Base-by-base conservation (phyloP, 192 early-diverging fungal genomes). In the Podila verticillata region DNA sequence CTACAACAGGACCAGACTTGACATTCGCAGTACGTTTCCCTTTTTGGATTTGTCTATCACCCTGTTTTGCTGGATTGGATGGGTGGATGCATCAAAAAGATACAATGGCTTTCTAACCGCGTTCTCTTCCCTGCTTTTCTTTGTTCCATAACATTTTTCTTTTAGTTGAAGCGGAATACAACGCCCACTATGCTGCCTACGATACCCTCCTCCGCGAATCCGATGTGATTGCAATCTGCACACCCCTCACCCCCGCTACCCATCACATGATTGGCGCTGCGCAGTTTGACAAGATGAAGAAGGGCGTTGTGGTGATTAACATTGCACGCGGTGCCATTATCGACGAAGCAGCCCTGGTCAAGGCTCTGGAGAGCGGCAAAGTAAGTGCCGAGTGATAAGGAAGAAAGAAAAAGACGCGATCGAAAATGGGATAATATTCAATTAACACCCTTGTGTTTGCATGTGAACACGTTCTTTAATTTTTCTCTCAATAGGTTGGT, bases 241-340 rank as follows among this genome's bases (percentile, higher is more conserved):
- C 84, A 3, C 87, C 87, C 15, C 65, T 84, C 28, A 88, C 71
- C 61, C 63, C 71, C 17, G 57, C 74, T 2, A 88, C 87, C 1
- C 81, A 54, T 7, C 81, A 84, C 66, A 36, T 88, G 64, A 70
- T 88, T 58, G 64, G 65, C 49, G 72, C 65, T 28, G 64, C 65
- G 7, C 84, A 88, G 58, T 86, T 89, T 51, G 65, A 85, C 28
- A 82, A 77, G 74, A 86, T 88, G 83, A 89, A 84, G 31, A 69
- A 83, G 20, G 85, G 85, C 7, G 84, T 82, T 9, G 74, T 87
- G 26, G 28, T 89, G 24, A 68, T 89, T 30, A 89, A 89, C 70
- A 85, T 84, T 47, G 68, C 85, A 12, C 83, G 87, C 4, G 88
- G 88, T 6, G 69, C 81, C 12, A 70, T 89, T 0, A 70, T 89